Evolutionary conservation across 371 early-diverging fungal species (phyloP).

Genomic region (Apophysomyces elegans): DNA sequence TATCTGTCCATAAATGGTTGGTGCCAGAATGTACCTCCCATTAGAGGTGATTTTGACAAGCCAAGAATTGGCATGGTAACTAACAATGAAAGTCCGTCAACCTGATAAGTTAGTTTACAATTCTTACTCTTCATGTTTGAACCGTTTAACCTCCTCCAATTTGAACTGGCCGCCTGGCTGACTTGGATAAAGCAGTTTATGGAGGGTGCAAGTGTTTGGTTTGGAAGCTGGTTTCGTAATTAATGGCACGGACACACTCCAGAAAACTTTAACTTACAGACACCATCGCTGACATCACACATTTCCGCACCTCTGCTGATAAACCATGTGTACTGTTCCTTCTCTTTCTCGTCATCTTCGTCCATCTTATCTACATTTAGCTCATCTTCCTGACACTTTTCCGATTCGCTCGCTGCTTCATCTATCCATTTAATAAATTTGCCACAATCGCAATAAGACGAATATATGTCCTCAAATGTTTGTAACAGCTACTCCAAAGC

Average conservation of each 20-base stretch:
- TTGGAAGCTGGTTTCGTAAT: slow-evolving; percentile 53
- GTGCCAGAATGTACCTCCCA: slow-evolving; percentile 81
- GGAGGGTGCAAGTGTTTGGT: slow-evolving; percentile 76
- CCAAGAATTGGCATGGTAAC: slow-evolving; percentile 87
- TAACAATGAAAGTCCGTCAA: slow-evolving; percentile 16
- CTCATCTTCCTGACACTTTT: slow-evolving; percentile 15
- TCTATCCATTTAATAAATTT: slow-evolving; percentile 71
- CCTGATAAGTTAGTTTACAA: too few relatives aligned
- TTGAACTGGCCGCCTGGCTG: slow-evolving; percentile 66
- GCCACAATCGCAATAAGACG: slow-evolving; percentile 86
- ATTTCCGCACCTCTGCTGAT: slow-evolving; percentile 84
- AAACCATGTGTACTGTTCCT: slow-evolving; percentile 61
- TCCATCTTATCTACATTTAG: slow-evolving; percentile 16
- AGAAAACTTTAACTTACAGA: slow-evolving; percentile 47
- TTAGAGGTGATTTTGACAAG: slow-evolving; percentile 77
- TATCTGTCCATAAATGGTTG: slow-evolving; percentile 80
- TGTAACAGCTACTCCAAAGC: slow-evolving; percentile 57
- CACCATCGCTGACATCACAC: slow-evolving; percentile 74
- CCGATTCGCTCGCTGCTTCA: slow-evolving; percentile 15
- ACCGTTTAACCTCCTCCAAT: slow-evolving; percentile 68
- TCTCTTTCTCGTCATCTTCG: slow-evolving; percentile 24
- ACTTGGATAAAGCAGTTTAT: slow-evolving; percentile 74
- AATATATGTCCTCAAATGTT: slow-evolving; percentile 75
- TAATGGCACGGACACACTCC: neutral
- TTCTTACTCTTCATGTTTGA: slow-evolving; percentile 69